Conservation (phyloP, 352 stramenopile species). For the Pythium rhizo-oryzae region DNA sequence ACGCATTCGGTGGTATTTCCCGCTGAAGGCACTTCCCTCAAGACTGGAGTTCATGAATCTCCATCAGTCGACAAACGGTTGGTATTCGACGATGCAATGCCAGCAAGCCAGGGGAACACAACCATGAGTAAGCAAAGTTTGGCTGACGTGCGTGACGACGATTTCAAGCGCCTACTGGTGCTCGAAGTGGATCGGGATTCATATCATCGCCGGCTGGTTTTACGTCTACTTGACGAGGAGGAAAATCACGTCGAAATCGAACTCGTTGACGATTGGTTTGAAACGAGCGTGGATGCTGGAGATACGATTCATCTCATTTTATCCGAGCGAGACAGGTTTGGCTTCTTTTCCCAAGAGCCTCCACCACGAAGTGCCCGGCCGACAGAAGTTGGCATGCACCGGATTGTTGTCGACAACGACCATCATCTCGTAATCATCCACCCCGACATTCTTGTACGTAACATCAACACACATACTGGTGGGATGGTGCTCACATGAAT, state of each 20-base stretch:
- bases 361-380: not conserved
- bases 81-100: slow-evolving; percentile 12
- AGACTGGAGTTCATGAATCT: not conserved
- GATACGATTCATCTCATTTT: slow-evolving; percentile 84
- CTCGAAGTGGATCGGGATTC: slow-evolving; percentile 64
- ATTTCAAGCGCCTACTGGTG: slow-evolving; percentile 63
- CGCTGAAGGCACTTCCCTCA: not conserved
- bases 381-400: not conserved
- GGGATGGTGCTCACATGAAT: not conserved
- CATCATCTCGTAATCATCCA: slow-evolving; percentile 64
- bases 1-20: slow-evolving; percentile 15
- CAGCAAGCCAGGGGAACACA: not conserved
- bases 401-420: slow-evolving; percentile 41
- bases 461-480: not conserved
- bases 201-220: slow-evolving; percentile 49
- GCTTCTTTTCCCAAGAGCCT: slow-evolving; percentile 42
- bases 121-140: not conserved
- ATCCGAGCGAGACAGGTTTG: slow-evolving; percentile 46
- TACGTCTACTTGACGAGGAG: slow-evolving; percentile 70
- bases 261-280: slow-evolving; percentile 77
- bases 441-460: slow-evolving; percentile 72
- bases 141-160: slow-evolving; percentile 24
- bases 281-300: slow-evolving; percentile 65
- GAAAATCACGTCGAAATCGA: slow-evolving; percentile 62
- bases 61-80: slow-evolving; percentile 19